Conservation (phyloP, 257 asterid species). For the Solanum dulcamara region DNA sequence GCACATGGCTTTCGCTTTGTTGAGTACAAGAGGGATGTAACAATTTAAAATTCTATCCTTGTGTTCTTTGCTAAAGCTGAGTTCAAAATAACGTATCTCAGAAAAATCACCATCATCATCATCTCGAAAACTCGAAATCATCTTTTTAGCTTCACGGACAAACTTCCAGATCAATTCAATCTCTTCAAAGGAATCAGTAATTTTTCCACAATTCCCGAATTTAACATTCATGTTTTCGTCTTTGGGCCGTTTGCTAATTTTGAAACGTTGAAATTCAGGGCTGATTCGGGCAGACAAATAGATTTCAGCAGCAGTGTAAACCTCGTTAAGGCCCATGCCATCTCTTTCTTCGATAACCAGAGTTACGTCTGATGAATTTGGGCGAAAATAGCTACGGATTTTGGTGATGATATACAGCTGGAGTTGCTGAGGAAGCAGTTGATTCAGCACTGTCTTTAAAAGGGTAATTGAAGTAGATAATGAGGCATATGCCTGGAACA, state of each 20-base stretch:
- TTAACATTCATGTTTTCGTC: constrained; percentile 24
- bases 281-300: constrained; percentile 39
- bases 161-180: constrained; percentile 37
- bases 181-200: constrained; percentile 33
- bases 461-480: constrained; percentile 40
- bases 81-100: constrained; percentile 44
- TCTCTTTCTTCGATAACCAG: constrained; percentile 49
- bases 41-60: constrained; percentile 28
- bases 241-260: constrained; percentile 35
- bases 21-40: constrained; percentile 41
- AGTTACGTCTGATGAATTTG: constrained; percentile 6
- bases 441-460: constrained; percentile 44
- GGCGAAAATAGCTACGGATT: constrained; percentile 21
- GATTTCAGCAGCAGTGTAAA: constrained; percentile 42
- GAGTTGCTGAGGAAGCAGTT: constrained; percentile 38
- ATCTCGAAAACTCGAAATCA: constrained; percentile 2
- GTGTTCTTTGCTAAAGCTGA: constrained; percentile 26
- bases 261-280: constrained; percentile 34
- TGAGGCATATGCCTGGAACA: constrained; percentile 57
- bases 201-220: constrained; percentile 36
- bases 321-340: constrained; percentile 43
- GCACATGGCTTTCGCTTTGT: constrained; percentile 20
- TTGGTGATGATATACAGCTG: constrained; percentile 19
- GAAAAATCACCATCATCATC: neutral
- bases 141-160: constrained; percentile 18